Evolutionary conservation across 768 basidiomycete genomes (phyloP).

Genomic region (Candolleomyces aberdarensis): DNA sequence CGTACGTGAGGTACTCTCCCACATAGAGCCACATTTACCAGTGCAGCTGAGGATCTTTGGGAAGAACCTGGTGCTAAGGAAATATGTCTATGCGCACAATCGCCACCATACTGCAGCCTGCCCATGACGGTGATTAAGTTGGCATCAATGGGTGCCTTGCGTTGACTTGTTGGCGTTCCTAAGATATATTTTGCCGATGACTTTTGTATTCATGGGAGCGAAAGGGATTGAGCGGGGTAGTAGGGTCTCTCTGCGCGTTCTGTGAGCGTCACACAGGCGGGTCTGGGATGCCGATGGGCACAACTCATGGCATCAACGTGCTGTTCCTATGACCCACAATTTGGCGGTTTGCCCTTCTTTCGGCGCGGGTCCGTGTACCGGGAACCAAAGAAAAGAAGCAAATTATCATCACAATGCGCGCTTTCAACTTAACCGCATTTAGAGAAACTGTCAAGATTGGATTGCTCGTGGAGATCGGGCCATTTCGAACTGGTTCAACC

Average conservation of each 20-base stretch:
- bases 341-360: slow-evolving; percentile 13
- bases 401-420: neutral
- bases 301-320: slow-evolving; percentile 23
- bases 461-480: neutral
- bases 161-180: too few relatives aligned
- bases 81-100: too few relatives aligned
- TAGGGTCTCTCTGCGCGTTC: neutral
- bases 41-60: too few relatives aligned
- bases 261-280: neutral
- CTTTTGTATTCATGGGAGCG: neutral
- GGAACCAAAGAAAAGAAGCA: slow-evolving; percentile 17
- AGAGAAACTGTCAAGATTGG: neutral
- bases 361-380: slow-evolving; percentile 26
- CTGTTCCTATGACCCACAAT: slow-evolving; percentile 29
- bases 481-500: neutral
- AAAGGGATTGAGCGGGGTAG: neutral
- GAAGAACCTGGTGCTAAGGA: too few relatives aligned
- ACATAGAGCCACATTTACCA: neutral
- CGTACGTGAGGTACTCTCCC: neutral
- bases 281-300: slow-evolving; percentile 6
- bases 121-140: too few relatives aligned
- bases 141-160: too few relatives aligned
- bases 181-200: too few relatives aligned
- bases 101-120: too few relatives aligned
- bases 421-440: slow-evolving; percentile 12